Evolutionary conservation across 345 rosid genomes (phyloP).

Genomic region (Ailanthus altissimus): DNA sequence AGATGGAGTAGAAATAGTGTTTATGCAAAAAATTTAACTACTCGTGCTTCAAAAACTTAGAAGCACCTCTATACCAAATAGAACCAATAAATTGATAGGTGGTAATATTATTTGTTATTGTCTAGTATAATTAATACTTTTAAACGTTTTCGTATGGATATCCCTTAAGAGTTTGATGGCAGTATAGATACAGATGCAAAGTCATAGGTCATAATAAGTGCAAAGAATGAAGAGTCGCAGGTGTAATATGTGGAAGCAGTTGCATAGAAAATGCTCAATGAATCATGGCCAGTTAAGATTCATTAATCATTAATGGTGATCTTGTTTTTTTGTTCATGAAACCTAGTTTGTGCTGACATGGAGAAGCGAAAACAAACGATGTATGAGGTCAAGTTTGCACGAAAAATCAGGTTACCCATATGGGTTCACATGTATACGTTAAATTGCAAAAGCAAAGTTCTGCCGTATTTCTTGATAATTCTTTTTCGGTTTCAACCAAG

Average conservation of each 20-base stretch:
- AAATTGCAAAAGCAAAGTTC: background rate
- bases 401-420: background rate
- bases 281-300: background rate
- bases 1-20: too few species aligned
- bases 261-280: background rate
- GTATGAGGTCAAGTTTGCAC: background rate
- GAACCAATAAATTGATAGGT: too few species aligned
- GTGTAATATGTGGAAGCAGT: background rate
- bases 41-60: too few species aligned
- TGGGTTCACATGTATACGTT: background rate
- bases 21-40: too few species aligned
- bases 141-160: too few species aligned
- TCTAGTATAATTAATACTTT: too few species aligned
- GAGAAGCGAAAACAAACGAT: background rate
- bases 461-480: background rate
- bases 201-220: too few species aligned
- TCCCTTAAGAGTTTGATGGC: too few species aligned
- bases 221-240: background rate
- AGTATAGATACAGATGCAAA: too few species aligned
- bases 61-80: too few species aligned
- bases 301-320: background rate
- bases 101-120: too few species aligned
- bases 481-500: background rate
- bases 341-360: background rate
- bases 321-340: background rate